These are phyloP conservation scores for Nicotiana knightiana DNA, from an alignment of 257 asterid genomes.

Conservation along the genomic window DNA sequence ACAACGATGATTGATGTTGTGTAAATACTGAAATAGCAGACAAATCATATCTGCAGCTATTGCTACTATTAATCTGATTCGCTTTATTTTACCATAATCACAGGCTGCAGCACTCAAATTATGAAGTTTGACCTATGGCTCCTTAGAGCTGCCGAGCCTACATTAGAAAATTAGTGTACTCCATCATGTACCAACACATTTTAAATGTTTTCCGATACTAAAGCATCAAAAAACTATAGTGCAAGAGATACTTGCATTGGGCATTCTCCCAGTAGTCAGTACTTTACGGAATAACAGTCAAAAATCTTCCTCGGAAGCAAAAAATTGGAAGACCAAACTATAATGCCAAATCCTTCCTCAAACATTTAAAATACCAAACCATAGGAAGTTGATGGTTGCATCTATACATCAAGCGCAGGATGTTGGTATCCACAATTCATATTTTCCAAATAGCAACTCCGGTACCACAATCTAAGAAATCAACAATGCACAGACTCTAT, in stretches of 20 bases:
- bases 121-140: neutral
- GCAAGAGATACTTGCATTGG: neutral
- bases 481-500: neutral
- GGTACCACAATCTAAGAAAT: neutral
- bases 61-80: neutral
- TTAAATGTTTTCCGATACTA: neutral
- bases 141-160: neutral
- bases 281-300: neutral
- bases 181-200: neutral
- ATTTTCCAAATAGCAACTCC: neutral
- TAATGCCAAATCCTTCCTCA: neutral
- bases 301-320: neutral
- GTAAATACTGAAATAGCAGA: neutral
- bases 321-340: neutral
- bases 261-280: neutral
- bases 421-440: neutral
- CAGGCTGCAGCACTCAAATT: neutral
- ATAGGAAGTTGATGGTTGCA: neutral
- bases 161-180: neutral
- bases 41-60: neutral
- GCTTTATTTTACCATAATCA: neutral
- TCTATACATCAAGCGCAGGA: neutral
- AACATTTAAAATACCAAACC: neutral
- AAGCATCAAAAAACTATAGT: slow-evolving; percentile 1
- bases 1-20: neutral